These are phyloP conservation scores for Moesziomyces parantarcticus DNA, from an alignment of 1,284 basidiomycete species.

Conservation along the genomic window DNA sequence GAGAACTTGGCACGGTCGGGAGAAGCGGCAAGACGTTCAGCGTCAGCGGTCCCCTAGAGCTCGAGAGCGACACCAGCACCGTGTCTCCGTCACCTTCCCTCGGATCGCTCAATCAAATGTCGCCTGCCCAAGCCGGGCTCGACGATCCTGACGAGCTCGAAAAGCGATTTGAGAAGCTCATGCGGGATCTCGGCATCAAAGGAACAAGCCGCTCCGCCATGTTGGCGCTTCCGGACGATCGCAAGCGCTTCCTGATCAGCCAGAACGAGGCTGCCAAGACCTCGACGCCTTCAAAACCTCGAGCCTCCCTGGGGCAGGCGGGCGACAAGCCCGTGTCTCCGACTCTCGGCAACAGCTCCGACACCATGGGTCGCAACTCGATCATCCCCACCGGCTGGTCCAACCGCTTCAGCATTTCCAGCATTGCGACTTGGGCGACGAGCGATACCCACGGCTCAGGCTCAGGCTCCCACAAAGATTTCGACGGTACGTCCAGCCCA, in stretches of 20 bases:
- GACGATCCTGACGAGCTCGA: constrained; percentile 36
- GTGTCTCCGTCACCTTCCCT: constrained; percentile 38
- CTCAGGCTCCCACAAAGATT: constrained; percentile 16
- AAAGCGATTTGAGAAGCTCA: constrained; percentile 47
- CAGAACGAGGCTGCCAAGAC: constrained; percentile 53
- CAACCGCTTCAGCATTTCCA: constrained; percentile 78
- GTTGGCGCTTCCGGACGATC: constrained; percentile 75
- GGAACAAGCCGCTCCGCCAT: constrained; percentile 77
- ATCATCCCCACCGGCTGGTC: constrained; percentile 71
- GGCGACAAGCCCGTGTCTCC: constrained; percentile 73
- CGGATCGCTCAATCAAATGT: constrained; percentile 19
- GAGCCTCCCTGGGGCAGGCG: constrained; percentile 1
- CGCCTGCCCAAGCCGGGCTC: constrained; percentile 19
- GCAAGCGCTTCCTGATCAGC: constrained; percentile 77
- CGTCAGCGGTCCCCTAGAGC: constrained; percentile 56
- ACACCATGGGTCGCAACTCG: constrained; percentile 47
- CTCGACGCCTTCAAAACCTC: constrained; percentile 33
- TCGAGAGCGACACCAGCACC: constrained; percentile 39
- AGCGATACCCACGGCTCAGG: constrained; percentile 31
- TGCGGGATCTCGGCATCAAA: constrained; percentile 73
- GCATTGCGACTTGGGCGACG: constrained; percentile 72
- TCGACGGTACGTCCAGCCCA: constrained; percentile 23
- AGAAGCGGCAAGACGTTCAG: constrained; percentile 45
- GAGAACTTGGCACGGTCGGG: constrained; percentile 30
- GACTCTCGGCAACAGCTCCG: constrained; percentile 73